A percentile compares a stretch with the other conserved stretches of the same genome.
Conservation (phyloP, 2,329 filamentous ascomycete species). For the Ceratocystis cubensis region DNA sequence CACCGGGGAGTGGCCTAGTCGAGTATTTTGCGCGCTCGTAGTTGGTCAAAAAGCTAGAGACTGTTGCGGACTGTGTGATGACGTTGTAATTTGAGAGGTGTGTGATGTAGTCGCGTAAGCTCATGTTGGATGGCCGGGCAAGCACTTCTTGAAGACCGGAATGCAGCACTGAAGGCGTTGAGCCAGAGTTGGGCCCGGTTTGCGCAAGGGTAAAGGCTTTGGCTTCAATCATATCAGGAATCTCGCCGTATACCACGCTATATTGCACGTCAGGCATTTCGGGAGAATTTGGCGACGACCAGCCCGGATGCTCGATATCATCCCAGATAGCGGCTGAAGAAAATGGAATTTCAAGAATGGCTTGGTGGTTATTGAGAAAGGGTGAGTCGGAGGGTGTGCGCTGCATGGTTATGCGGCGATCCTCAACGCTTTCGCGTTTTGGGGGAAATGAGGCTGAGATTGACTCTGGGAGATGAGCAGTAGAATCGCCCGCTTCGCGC, state of each 20-base stretch:
- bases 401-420: not conserved
- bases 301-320: slow-evolving; percentile 72
- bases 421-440: not conserved
- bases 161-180: slow-evolving; percentile 23
- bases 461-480: not conserved
- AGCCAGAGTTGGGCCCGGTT: slow-evolving; percentile 21
- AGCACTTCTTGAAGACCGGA: slow-evolving; percentile 59
- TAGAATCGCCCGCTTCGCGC: slow-evolving; percentile 1
- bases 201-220: slow-evolving; percentile 81
- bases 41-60: slow-evolving; percentile 51
- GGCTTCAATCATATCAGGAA: slow-evolving; percentile 83
- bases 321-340: slow-evolving; percentile 50
- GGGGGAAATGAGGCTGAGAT: not conserved
- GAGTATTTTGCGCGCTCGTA: slow-evolving; percentile 87
- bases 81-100: slow-evolving; percentile 58
- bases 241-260: slow-evolving; percentile 63
- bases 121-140: slow-evolving; percentile 46
- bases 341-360: not conserved
- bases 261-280: slow-evolving; percentile 78
- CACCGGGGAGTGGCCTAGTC: slow-evolving; percentile 51
- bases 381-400: not conserved
- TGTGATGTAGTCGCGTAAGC: slow-evolving; percentile 64
- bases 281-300: slow-evolving; percentile 65
- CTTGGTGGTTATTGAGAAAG: not conserved
- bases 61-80: slow-evolving; percentile 25